Percentiles rank a stretch among this genome's conserved stretches.
Conservation (phyloP, 2,329 filamentous ascomycete genomes). For the Apiospora saccharicola region DNA sequence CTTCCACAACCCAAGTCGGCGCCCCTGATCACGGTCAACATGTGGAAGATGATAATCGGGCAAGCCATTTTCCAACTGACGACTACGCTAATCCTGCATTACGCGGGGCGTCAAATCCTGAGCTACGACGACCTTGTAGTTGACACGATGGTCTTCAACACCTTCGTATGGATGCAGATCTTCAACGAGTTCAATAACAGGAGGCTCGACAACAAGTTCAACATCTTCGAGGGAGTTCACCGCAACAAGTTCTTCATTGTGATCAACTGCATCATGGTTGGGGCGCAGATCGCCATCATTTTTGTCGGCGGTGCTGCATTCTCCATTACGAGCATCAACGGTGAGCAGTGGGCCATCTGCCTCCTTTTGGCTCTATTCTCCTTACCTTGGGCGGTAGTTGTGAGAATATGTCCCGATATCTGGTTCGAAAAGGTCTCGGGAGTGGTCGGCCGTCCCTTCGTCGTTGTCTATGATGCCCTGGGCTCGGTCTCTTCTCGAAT, state of each 20-base stretch:
- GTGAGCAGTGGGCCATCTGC: constrained; percentile 62
- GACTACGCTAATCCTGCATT: constrained; percentile 67
- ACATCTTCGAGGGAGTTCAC: constrained; percentile 65
- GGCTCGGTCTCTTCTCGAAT: constrained; percentile 33
- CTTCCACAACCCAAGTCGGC: constrained; percentile 67
- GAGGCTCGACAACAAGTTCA: constrained; percentile 68
- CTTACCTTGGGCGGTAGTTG: constrained; percentile 56
- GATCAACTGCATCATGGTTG: constrained; percentile 65
- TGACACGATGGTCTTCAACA: constrained; percentile 72
- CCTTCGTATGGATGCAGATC: constrained; percentile 76
- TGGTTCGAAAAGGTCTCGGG: constrained; percentile 45
- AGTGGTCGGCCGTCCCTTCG: constrained; percentile 41
- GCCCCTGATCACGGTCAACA: constrained; percentile 73
- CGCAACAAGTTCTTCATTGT: constrained; percentile 65
- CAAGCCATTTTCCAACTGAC: constrained; percentile 67
- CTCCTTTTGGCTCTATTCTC: constrained; percentile 56
- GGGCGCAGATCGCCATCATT: constrained; percentile 63
- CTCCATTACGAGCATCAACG: constrained; percentile 56
- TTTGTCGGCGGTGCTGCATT: constrained; percentile 65
- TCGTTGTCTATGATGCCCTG: constrained; percentile 36
- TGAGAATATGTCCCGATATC: constrained; percentile 59
- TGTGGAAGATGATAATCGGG: constrained; percentile 73
- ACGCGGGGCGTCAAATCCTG: constrained; percentile 64
- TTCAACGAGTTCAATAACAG: constrained; percentile 75
- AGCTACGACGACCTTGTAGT: constrained; percentile 56